Percentiles rank a stretch among this genome's conserved stretches.
These are phyloP conservation scores for Xylaria telfairii DNA, from an alignment of 495 filamentous ascomycete genomes.

Conservation along the genomic window DNA sequence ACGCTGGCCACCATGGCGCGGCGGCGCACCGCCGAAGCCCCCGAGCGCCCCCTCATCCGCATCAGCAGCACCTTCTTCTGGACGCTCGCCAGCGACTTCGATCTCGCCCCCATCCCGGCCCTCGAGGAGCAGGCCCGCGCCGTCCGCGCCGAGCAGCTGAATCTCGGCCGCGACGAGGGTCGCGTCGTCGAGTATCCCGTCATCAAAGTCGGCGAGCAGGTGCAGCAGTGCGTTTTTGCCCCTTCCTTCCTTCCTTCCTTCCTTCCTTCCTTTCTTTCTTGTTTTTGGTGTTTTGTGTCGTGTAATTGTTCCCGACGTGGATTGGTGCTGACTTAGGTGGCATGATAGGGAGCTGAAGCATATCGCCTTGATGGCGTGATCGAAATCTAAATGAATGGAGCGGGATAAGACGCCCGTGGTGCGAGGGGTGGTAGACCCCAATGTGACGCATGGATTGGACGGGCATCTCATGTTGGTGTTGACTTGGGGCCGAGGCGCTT, in stretches of 20 bases:
- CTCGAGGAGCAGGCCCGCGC: slow-evolving; percentile 44
- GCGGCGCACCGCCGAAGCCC: slow-evolving; percentile 40
- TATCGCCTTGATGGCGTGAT: slow-evolving; percentile 49
- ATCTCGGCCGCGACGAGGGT: slow-evolving; percentile 53
- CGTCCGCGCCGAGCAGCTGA: slow-evolving; percentile 48
- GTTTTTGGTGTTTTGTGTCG: too few species aligned
- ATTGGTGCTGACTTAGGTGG: not conserved
- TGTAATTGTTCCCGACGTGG: too few species aligned
- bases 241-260: not conserved
- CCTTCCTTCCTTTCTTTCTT: not conserved
- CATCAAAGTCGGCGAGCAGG: slow-evolving; percentile 57
- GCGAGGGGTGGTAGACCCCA: not conserved
- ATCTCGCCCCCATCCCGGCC: slow-evolving; percentile 49
- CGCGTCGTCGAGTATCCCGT: slow-evolving; percentile 48
- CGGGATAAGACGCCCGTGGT: not conserved
- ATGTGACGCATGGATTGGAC: not conserved
- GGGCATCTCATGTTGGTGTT: not conserved
- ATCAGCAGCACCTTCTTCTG: slow-evolving; percentile 60
- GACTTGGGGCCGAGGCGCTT: not conserved
- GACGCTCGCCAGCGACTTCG: slow-evolving; percentile 55
- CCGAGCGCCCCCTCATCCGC: slow-evolving; percentile 51
- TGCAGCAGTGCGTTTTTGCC: slow-evolving; percentile 47
- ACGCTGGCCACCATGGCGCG: slow-evolving; percentile 46
- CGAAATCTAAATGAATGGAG: not conserved
- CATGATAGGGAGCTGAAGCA: slow-evolving; percentile 38